phyloP scores from a whole-genome alignment of 371 early-diverging fungal genomes.

The Zychaea mexicana region DNA sequence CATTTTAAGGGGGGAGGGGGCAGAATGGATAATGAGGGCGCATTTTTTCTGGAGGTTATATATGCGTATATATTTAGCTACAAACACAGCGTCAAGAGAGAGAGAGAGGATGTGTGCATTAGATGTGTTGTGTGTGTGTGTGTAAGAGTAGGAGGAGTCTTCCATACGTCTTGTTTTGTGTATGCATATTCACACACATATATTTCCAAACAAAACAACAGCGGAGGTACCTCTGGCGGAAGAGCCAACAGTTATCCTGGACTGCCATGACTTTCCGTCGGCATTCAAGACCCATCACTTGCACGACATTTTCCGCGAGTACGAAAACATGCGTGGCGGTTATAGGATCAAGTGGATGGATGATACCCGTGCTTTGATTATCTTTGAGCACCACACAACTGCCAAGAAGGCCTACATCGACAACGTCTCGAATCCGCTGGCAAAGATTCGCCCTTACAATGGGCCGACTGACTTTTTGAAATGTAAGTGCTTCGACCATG shows the following conservation, averaged over 20 bases:
- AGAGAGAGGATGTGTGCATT: too few relatives aligned
- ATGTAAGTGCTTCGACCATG: slow-evolving; percentile 10
- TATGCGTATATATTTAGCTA: neutral
- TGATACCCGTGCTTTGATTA: slow-evolving; percentile 72
- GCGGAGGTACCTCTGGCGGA: slow-evolving; percentile 43
- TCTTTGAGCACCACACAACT: slow-evolving; percentile 68
- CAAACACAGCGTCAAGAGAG: too few relatives aligned
- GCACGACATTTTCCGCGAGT: slow-evolving; percentile 59
- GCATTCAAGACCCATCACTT: slow-evolving; percentile 56
- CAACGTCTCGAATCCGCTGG: slow-evolving; percentile 30
- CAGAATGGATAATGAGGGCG: neutral
- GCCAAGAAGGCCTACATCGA: slow-evolving; percentile 34
- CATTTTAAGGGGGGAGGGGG: neutral
- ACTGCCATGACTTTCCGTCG: slow-evolving; percentile 54
- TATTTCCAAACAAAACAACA: neutral
- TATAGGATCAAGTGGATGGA: slow-evolving; percentile 77
- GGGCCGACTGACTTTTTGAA: slow-evolving; percentile 22
- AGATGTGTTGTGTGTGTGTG: too few relatives aligned
- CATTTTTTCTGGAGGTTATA: neutral
- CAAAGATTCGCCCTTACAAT: slow-evolving; percentile 30
- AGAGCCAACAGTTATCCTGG: slow-evolving; percentile 49
- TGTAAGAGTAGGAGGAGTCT: too few relatives aligned
- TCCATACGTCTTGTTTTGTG: too few relatives aligned
- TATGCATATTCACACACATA: too few relatives aligned
- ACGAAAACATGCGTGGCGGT: slow-evolving; percentile 63